These are phyloP conservation scores for Diaporthe aspalathi DNA, from an alignment of 2,329 filamentous ascomycete genomes.

Conservation along the genomic window DNA sequence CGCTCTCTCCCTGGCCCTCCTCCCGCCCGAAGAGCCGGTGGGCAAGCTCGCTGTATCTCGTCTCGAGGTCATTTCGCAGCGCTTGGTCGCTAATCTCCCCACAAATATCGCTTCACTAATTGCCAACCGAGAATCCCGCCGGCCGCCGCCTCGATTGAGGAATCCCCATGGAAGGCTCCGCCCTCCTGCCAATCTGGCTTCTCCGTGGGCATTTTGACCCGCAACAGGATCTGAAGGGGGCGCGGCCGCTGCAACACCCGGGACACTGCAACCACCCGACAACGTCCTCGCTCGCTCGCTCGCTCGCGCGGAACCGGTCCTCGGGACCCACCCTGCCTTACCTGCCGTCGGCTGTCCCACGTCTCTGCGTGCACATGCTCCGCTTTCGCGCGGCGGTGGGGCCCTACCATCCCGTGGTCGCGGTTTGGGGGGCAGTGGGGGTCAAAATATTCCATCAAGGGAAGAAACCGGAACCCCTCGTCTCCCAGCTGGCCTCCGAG, in stretches of 20 bases:
- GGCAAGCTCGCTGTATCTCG: constrained; percentile 1
- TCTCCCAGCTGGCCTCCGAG: not conserved
- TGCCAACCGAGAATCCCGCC: constrained; percentile 4
- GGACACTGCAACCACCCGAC: constrained; percentile 8
- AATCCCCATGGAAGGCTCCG: too few relatives aligned
- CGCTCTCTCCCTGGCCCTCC: not conserved
- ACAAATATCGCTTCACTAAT: constrained; percentile 28
- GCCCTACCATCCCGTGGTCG: constrained; percentile 26
- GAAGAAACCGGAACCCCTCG: not conserved
- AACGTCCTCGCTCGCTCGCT: not conserved
- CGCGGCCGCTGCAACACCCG: not conserved
- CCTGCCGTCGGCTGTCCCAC: not conserved
- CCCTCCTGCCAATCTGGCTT: not conserved
- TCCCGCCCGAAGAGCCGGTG: not conserved
- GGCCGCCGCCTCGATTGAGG: not conserved
- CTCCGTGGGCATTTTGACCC: constrained; percentile 7
- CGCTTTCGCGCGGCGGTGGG: not conserved
- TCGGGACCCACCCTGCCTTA: not conserved
- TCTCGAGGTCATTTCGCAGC: constrained; percentile 10
- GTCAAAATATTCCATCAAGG: not conserved
- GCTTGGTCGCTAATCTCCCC: constrained; percentile 12
- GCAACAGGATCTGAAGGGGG: not conserved
- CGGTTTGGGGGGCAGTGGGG: constrained; percentile 14
- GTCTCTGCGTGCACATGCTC: constrained; percentile 1
- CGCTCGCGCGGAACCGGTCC: constrained; percentile 5